A percentile compares a stretch with the other conserved stretches of the same genome.
These are phyloP conservation scores for Boletus smithii DNA, from an alignment of 1,284 basidiomycete species.

Conservation along the genomic window DNA sequence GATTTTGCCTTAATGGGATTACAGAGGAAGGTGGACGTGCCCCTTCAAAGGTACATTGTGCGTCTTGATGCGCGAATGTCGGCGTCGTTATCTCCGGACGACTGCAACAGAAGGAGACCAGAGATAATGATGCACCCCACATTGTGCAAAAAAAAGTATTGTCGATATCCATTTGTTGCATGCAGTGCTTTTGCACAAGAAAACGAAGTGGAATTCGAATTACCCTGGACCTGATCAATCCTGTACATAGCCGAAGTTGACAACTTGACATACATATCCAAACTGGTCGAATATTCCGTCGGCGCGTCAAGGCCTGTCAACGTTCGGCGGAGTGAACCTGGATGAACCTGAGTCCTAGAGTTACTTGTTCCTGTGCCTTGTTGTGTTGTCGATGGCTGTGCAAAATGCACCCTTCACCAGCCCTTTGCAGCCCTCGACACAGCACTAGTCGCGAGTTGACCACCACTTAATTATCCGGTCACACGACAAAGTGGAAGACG, in stretches of 20 bases:
- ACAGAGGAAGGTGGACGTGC: neutral
- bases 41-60: constrained; percentile 15
- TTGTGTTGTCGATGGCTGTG: constrained; percentile 19
- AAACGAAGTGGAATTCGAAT: neutral
- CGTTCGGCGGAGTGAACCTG: neutral
- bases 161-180: constrained; percentile 1
- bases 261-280: neutral
- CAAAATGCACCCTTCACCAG: constrained; percentile 9
- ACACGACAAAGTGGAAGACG: neutral
- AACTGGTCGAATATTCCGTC: neutral
- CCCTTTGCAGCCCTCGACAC: constrained; percentile 9
- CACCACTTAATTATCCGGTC: constrained; percentile 8
- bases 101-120: neutral
- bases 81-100: constrained; percentile 15
- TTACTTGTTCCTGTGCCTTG: constrained; percentile 28
- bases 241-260: neutral
- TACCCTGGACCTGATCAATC: neutral
- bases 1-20: constrained; percentile 1
- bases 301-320: constrained; percentile 5
- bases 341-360: neutral
- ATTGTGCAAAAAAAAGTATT: neutral
- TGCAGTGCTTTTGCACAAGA: neutral
- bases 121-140: constrained; percentile 6
- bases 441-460: constrained; percentile 12
- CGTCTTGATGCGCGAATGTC: constrained; percentile 17